Base-by-base conservation (phyloP, 176 grass and related monocot species). In the Eragrostis nindensis region DNA sequence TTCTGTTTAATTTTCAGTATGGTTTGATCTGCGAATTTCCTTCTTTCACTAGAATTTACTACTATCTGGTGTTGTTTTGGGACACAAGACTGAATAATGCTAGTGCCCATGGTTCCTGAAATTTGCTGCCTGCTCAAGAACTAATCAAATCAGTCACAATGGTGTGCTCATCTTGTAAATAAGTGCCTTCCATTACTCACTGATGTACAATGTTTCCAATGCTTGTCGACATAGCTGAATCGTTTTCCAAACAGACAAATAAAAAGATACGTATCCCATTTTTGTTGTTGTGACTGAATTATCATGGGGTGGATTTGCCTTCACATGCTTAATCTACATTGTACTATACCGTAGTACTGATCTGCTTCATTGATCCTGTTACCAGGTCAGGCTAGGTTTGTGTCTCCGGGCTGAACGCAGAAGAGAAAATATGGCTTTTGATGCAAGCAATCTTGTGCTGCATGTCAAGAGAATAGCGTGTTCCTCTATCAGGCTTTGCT, bases 401-500 rank as follows among this genome's bases (percentile, higher is more conserved):
- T 70, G 66, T 32, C 14, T 18, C 27, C 50, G n/a, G 77, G 11
- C 17, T 13, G 79, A 80, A 63, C 71, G 24, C 45, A 80, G 55
- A 66, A 29, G 47, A 54, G 12, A 56, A 70, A 52, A 77, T 8
- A 94, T 94, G 92, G 80, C 77, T 67, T 77, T 45, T 18, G 24
- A 78, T 25, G 15, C 30, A 26, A 79, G 44, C 12, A 76, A 89
- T 45, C 1, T 79, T 39, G 38, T 52, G 62, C 6, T 46, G 44
- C 84, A 54, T 66, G 47, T 89, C 80, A 88, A 55, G 66, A 91
- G 39, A 63, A 43, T 54, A 41, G 13, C 80, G 39, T 52, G 44
- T 68, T 83, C 75, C 7, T 88, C 68, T 2, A 40, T 86, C 82
- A 87, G 92, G 70, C 18, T 83, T 68, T 82, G 61, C 24, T 94